phyloP scores from a whole-genome alignment of 202 grass and related monocot genomes.

The Zizania palustris region DNA sequence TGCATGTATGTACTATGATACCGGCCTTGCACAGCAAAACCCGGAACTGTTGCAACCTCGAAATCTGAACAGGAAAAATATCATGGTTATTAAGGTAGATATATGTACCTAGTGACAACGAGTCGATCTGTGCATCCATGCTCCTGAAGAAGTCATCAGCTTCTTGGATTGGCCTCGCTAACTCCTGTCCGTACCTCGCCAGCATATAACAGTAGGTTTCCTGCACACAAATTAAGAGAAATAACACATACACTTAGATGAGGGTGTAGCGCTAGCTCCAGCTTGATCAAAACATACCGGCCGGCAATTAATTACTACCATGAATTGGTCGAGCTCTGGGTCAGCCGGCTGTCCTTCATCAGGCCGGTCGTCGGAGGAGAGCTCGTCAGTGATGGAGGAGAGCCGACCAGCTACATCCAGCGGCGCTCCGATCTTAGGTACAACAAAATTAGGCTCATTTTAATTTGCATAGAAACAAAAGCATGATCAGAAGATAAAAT shows the following conservation, averaged over 20 bases:
- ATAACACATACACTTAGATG: too few species aligned
- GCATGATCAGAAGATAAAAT: not conserved
- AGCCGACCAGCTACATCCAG: slow-evolving; percentile 42
- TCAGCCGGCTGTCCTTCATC: not conserved
- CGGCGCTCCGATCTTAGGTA: slow-evolving; percentile 44
- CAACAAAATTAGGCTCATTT: not conserved
- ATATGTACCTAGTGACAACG: not conserved
- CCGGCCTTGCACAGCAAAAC: too few species aligned
- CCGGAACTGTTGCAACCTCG: too few species aligned
- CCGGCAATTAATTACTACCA: slow-evolving; percentile 35
- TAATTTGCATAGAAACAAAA: not conserved
- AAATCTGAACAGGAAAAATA: too few species aligned
- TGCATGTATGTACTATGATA: too few species aligned
- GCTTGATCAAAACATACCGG: too few species aligned
- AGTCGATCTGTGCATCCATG: slow-evolving; percentile 30
- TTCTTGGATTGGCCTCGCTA: slow-evolving; percentile 38
- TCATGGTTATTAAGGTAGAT: too few species aligned
- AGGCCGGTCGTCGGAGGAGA: not conserved
- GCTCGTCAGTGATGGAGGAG: slow-evolving; percentile 17
- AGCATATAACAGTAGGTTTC: slow-evolving; percentile 31
- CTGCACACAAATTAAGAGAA: slow-evolving; percentile 2
- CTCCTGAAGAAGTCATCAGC: slow-evolving; percentile 40
- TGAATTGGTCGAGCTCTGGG: slow-evolving; percentile 55
- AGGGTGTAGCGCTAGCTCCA: too few species aligned
- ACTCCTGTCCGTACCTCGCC: slow-evolving; percentile 35